A percentile compares a stretch with the other conserved stretches of the same genome.
Evolutionary conservation across 768 basidiomycete genomes (phyloP).

Genomic region (Phylloporus arenicola): DNA sequence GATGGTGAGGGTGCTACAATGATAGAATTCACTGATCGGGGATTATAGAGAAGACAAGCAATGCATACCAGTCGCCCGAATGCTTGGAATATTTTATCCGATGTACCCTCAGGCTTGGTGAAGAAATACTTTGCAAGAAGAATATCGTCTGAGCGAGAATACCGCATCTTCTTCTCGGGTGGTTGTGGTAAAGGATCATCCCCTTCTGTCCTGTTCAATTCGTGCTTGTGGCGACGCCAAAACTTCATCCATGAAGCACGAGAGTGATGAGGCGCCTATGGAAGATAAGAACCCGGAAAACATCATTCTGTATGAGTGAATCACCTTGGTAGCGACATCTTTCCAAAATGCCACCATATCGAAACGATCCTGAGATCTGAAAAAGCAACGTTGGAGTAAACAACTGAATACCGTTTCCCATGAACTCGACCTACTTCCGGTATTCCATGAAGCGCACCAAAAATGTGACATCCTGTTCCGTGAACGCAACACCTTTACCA

Average conservation of each 20-base stretch:
- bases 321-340: slow-evolving; percentile 64
- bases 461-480: slow-evolving; percentile 75
- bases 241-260: slow-evolving; percentile 94
- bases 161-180: slow-evolving; percentile 86
- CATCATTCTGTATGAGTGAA: slow-evolving; percentile 5
- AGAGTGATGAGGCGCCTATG: slow-evolving; percentile 81
- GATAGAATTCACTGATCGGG: not conserved
- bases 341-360: slow-evolving; percentile 81
- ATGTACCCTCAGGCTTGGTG: slow-evolving; percentile 71
- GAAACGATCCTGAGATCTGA: slow-evolving; percentile 51
- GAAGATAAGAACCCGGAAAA: slow-evolving; percentile 2
- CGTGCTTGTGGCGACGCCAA: slow-evolving; percentile 84
- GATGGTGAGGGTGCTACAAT: slow-evolving; percentile 77
- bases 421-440: slow-evolving; percentile 49
- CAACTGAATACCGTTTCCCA: not conserved
- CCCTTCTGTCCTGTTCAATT: slow-evolving; percentile 58
- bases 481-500: slow-evolving; percentile 87
- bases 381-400: slow-evolving; percentile 4
- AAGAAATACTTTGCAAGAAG: slow-evolving; percentile 72
- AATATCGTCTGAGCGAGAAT: slow-evolving; percentile 74
- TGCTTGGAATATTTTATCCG: slow-evolving; percentile 77
- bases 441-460: slow-evolving; percentile 74
- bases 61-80: slow-evolving; percentile 63
- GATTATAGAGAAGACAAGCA: not conserved
- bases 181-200: slow-evolving; percentile 70